Conservation (phyloP, 345 rosid genomes). For the Populus ilicifolia region DNA sequence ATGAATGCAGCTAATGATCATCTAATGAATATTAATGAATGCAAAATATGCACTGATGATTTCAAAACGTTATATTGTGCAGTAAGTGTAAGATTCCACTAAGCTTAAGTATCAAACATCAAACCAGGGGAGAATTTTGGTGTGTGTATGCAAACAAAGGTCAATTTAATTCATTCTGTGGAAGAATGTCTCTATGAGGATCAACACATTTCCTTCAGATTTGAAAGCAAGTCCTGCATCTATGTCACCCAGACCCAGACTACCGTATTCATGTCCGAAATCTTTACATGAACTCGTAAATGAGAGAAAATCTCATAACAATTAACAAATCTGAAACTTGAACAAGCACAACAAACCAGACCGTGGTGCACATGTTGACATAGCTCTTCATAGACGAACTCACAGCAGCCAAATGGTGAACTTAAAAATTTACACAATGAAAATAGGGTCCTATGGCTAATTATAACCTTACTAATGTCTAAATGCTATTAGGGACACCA, state of each 20-base stretch:
- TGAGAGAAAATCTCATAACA: not conserved
- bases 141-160: not conserved
- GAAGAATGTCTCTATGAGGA: not conserved
- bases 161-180: not conserved
- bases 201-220: not conserved
- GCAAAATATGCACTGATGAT: not conserved
- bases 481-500: not conserved
- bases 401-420: not conserved
- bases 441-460: not conserved
- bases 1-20: not conserved
- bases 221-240: not conserved
- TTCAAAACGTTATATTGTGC: not conserved
- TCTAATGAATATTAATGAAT: not conserved
- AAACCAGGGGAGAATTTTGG: conserved; percentile 6
- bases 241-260: not conserved
- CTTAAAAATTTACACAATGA: not conserved
- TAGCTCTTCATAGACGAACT: not conserved
- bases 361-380: not conserved
- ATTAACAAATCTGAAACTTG: not conserved
- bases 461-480: not conserved
- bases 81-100: not conserved
- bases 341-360: not conserved
- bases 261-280: not conserved
- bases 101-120: not conserved
- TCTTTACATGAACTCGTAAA: not conserved